Conservation (phyloP, 768 basidiomycete species). For the Xerocomus brunneocitrinus region DNA sequence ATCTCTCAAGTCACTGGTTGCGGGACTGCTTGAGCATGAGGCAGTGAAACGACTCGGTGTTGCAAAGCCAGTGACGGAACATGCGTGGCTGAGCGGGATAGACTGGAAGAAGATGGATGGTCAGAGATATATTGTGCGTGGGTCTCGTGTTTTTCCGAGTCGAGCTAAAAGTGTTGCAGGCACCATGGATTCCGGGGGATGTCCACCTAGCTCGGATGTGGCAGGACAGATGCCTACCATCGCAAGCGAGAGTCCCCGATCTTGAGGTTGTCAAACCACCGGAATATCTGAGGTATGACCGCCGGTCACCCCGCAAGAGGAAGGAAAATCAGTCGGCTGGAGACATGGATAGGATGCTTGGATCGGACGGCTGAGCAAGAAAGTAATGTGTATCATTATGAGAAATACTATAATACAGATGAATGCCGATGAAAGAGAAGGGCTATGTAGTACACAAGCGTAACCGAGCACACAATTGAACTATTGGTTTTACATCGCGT, state of each 20-base stretch:
- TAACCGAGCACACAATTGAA: conserved; percentile 27
- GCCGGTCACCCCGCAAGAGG: conserved; percentile 26
- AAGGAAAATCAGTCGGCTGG: not conserved
- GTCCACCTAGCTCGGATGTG: conserved; percentile 31
- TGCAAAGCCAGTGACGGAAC: conserved; percentile 32
- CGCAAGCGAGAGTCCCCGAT: conserved; percentile 35
- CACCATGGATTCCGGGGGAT: conserved; percentile 38
- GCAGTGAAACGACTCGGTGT: conserved; percentile 39
- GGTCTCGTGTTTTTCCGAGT: not conserved
- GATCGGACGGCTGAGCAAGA: not conserved
- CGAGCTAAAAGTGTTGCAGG: conserved; percentile 26
- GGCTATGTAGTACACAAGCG: conserved; percentile 13
- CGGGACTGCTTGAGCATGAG: conserved; percentile 36
- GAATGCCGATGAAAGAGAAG: no score
- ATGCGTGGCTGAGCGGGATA: conserved; percentile 44
- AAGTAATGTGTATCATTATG: not conserved
- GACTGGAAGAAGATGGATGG: conserved; percentile 45
- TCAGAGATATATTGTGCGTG: conserved; percentile 43
- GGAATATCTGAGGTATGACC: conserved; percentile 34
- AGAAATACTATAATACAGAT: not conserved
- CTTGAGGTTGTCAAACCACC: conserved; percentile 34
- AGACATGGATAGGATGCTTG: no score
- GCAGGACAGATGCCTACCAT: conserved; percentile 37
- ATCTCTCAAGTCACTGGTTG: conserved; percentile 40
- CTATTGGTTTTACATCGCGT: conserved; percentile 37